Base-by-base conservation (phyloP, 768 basidiomycete species). In the Pleurotus tuoliensis region DNA sequence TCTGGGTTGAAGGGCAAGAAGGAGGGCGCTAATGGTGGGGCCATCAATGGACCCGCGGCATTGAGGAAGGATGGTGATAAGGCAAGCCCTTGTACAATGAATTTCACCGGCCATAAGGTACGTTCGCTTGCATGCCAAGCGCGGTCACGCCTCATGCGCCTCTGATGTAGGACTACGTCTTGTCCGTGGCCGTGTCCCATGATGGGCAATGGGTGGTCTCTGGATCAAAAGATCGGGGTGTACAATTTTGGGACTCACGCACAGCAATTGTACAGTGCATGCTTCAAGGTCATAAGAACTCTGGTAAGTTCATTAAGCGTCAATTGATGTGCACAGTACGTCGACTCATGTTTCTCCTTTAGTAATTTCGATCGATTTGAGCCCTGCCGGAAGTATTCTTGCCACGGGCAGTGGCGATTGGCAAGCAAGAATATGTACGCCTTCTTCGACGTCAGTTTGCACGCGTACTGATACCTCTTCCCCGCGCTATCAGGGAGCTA, bases 191-290 rank as follows among this genome's bases (percentile, higher is more conserved):
- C 18, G 86, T 91, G 45, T 88, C 88, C 30, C 86, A 88, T 51
- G 91, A 93, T 66, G 89, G 88, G 4, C 85, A 91, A 61, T 83
- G 94, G 91, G 88, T 98, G 62, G 95, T 97, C 9, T 94, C 92
- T 9, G 96, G 97, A 1, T 81, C 81, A 3, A 98, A 98, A 74
- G 97, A 99, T 69, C 89, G 97, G 11, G 90, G 93, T 0, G 94
- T 99, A 55, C 92, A 95, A 69, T 94, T 96, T 68, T 93, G 91
- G 87, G 92, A 95, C 67, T 84, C 91, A 52, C 78, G 82, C 60
- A 80, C 80, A 11, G 80, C 78, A 27, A 81, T 85, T 41, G 88
- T 94, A 64, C 95, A 98, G 69, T 88, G 92, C 65, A 93, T 96
- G 89, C 77, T 99, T 30, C 95, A 98, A 68, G 81, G 82, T 3